These are phyloP conservation scores for Phytophthora citrophthora DNA, from an alignment of 352 stramenopile species.

Conservation along the genomic window DNA sequence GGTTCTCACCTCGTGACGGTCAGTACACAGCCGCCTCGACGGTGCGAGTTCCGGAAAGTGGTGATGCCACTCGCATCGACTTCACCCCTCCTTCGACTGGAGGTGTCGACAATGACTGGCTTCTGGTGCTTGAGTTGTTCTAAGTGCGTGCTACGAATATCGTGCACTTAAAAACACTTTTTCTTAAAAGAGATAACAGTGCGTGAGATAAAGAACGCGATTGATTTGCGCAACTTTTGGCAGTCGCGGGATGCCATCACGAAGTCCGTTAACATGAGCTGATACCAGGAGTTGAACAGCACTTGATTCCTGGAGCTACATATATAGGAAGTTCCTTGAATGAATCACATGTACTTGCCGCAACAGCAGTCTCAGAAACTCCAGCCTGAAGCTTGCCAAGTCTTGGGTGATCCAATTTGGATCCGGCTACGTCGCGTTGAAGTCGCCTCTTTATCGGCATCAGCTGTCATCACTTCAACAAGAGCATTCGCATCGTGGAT, in stretches of 20 bases:
- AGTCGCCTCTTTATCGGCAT: background rate
- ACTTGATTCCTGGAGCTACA: background rate
- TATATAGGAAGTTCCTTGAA: no score
- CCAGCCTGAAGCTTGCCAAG: no score
- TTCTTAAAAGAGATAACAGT: no score
- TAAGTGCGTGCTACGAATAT: background rate
- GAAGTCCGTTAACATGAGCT: background rate
- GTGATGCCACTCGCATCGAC: background rate
- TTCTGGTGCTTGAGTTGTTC: background rate
- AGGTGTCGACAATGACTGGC: background rate
- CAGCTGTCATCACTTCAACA: slow-evolving; percentile 9
- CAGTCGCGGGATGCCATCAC: background rate
- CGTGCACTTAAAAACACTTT: no score
- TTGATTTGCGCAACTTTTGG: no score
- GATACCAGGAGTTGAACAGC: background rate
- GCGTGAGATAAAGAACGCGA: no score
- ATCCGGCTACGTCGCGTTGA: no score
- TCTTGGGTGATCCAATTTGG: no score
- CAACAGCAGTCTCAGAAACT: no score
- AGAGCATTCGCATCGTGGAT: slow-evolving; percentile 1
- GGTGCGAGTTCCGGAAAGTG: background rate
- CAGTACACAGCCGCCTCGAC: background rate
- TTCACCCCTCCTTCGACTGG: background rate
- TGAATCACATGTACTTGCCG: no score
- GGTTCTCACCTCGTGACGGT: background rate